These are phyloP conservation scores for Colletotrichum incanum DNA, from an alignment of 2,329 filamentous ascomycete species.

Conservation along the genomic window DNA sequence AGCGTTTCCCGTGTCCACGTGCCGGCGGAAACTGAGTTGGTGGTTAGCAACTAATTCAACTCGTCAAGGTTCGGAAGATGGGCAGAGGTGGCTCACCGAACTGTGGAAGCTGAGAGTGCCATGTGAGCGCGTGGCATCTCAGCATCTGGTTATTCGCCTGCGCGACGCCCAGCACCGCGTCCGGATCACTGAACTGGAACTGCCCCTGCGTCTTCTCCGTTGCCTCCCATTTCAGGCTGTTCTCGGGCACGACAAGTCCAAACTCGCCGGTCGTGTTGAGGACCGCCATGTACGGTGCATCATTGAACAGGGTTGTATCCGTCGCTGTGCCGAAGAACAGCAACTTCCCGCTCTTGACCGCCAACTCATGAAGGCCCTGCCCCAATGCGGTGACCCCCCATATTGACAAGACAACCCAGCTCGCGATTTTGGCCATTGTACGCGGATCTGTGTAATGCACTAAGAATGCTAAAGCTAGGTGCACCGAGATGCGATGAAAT, in stretches of 20 bases:
- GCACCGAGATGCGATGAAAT: slow-evolving; percentile 1
- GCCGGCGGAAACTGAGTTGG: slow-evolving; percentile 66
- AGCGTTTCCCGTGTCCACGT: slow-evolving; percentile 68
- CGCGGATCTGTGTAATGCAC: neutral
- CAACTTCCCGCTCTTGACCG: slow-evolving; percentile 66
- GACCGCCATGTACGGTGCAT: slow-evolving; percentile 67
- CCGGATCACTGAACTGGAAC: slow-evolving; percentile 74
- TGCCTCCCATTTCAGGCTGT: slow-evolving; percentile 73
- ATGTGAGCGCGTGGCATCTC: slow-evolving; percentile 76
- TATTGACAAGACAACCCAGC: neutral
- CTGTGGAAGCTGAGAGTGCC: slow-evolving; percentile 72
- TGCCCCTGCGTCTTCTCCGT: slow-evolving; percentile 70
- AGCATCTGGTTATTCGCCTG: slow-evolving; percentile 60
- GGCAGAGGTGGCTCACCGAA: slow-evolving; percentile 49
- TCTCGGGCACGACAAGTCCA: slow-evolving; percentile 74
- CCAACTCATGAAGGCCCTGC: slow-evolving; percentile 62
- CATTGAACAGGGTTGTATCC: slow-evolving; percentile 65
- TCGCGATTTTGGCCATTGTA: neutral
- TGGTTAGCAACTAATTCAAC: slow-evolving; percentile 68
- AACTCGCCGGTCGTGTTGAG: slow-evolving; percentile 70
- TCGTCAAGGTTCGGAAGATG: slow-evolving; percentile 61
- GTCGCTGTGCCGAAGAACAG: slow-evolving; percentile 77
- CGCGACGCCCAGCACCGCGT: slow-evolving; percentile 63
- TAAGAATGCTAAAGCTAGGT: neutral
- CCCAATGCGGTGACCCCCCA: slow-evolving; percentile 38